Evolutionary conservation across 1,284 basidiomycete genomes (phyloP), one percentile per base, ranked within the genome.

Genomic region (Tilletia caries): DNA sequence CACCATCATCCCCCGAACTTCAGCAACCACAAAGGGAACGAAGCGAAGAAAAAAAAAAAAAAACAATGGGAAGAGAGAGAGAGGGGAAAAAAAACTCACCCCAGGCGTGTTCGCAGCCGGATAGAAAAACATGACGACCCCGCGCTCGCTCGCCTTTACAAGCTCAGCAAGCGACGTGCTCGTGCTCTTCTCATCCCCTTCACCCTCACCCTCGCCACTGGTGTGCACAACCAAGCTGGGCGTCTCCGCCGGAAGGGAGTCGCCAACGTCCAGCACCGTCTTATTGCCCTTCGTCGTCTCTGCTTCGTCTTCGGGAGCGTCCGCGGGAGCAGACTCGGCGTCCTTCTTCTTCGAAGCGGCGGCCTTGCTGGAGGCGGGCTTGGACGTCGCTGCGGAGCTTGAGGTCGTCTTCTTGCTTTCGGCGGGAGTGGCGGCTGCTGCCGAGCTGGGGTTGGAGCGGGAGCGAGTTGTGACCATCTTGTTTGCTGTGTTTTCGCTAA

Each of bases 111-210:
- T 62, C 27, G 58, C 58, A n/a, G 58, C 58, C 4, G 58, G 58
- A 34, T 62, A 62, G 58, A 62, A 62, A 29, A 62, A 62, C 27
- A 62, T 37, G 58, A 62, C 33, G 29, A 62, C 33, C 2, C 58
- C 58, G 15, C 32, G 27, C 29, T 20, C 58, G 32, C 58, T 62
- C 32, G 12, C 32, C 32, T 33, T 29, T 3, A 62, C 58, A 29
- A 62, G 32, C 18, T 34, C 13, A 18, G 10, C 32, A 33, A 62
- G 58, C 18, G 58, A 18, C 58, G 48, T 50, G 10, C 37, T 15
- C 37, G 8, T 41, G 37, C 37, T 15, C 37, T 41, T 15, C 10
- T 8, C 20, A 50, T 25, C 48, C 48, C 8, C 48, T n/a, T n/a
- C n/a, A n/a, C n/a, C n/a, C n/a, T n/a, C n/a, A n/a, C n/a, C n/a